Percentiles rank a stretch among this genome's conserved stretches.
phyloP scores from a whole-genome alignment of 768 basidiomycete genomes.

The Boletellus ananiceps region DNA sequence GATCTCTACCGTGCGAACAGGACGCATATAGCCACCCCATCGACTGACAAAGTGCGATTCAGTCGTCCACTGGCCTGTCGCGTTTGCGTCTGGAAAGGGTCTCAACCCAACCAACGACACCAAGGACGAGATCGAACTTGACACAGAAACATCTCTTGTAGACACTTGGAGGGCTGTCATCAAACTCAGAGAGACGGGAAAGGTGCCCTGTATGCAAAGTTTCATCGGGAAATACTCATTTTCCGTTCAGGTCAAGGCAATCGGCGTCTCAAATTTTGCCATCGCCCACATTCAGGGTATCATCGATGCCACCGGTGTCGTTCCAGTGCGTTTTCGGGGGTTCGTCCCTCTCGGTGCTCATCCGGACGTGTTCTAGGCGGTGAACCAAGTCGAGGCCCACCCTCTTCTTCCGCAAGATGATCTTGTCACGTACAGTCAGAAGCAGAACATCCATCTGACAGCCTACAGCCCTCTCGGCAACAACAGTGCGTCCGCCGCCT shows the following conservation, averaged over 20 bases:
- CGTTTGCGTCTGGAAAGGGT: constrained; percentile 49
- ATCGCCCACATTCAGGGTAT: constrained; percentile 61
- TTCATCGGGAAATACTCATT: background rate
- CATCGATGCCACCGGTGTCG: constrained; percentile 63
- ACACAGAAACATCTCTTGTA: constrained; percentile 54
- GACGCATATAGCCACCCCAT: constrained; percentile 3
- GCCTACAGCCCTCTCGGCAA: constrained; percentile 77
- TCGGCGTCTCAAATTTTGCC: constrained; percentile 85
- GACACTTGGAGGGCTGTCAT: constrained; percentile 42
- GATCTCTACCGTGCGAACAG: constrained; percentile 67
- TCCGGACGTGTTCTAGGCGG: constrained; percentile 34
- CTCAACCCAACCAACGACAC: constrained; percentile 47
- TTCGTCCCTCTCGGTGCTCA: background rate
- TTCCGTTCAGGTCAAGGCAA: constrained; percentile 47
- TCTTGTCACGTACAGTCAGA: constrained; percentile 63
- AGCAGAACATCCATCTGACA: constrained; percentile 67
- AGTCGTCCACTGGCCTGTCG: constrained; percentile 81
- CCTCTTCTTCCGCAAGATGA: constrained; percentile 74
- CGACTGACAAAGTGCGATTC: background rate
- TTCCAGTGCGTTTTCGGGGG: constrained; percentile 47
- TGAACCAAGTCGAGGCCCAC: constrained; percentile 83
- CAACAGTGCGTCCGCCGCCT: constrained; percentile 48
- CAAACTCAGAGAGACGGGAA: constrained; percentile 30
- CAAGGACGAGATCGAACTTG: constrained; percentile 48
- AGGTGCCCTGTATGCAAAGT: constrained; percentile 39